Base-by-base conservation (phyloP, 2,329 filamentous ascomycete genomes). In the Xylariomycetidae sp. region DNA sequence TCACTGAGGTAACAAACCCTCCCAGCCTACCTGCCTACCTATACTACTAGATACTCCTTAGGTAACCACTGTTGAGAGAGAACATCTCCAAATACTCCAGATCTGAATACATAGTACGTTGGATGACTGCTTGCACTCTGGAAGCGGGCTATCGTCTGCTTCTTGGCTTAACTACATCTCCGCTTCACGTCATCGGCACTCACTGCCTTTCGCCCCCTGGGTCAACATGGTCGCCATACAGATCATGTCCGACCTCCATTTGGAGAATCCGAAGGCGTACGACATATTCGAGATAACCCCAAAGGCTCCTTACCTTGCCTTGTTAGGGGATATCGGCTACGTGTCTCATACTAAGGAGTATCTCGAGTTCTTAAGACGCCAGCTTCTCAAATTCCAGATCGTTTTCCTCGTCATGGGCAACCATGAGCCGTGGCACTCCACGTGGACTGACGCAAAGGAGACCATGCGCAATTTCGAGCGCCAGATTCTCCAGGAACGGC, bases 231-330 rank as follows among this genome's bases (percentile, higher is more conserved):
- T 61, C 2, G 34, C 46, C 8, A 34, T 66, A 14, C 63, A 77
- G 42, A 65, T 79, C 29, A 36, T 78, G n/a, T 77, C 74, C 0
- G 74, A 80, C 50, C 59, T 80, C 4, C 74, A 80, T 40, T 60
- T 80, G 6, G 73, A 80, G 46, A 46, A 50, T 7, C 63, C 66
- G 0, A 57, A 61, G 27, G 55, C 58, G 13, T 80, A 79, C 49
- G 66, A 73, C 19, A 15, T 56, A 16, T 79, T 71, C 44, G 47
- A 68, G 3, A 67, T 77, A 15, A 31, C 46, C 0, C 64, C 68
- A 2, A 58, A 54, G 31, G 67, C 72, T 2, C 67, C 69, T 0
- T 64, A 69, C 37, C 60, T 80, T 3, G 74, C 71, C 0, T 61
- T 80, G 0, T 60, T 79, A 0, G 75, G 76, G 15, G 73, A 79